Conservation (phyloP, 2,329 filamentous ascomycete species). For the Diaporthe citrichinensis region DNA sequence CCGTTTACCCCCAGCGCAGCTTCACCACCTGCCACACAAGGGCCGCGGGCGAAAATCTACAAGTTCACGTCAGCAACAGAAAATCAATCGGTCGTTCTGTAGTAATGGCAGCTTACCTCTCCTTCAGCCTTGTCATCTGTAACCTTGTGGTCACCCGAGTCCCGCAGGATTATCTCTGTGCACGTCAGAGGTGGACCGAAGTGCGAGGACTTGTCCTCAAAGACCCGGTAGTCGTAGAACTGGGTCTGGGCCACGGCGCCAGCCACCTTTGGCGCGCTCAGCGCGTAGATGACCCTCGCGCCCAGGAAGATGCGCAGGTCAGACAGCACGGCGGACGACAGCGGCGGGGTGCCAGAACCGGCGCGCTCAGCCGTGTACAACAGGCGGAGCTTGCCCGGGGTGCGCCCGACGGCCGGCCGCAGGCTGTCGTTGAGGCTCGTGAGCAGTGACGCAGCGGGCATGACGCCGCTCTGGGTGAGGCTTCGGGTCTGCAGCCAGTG, state of each 20-base stretch:
- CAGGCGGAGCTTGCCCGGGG: slow-evolving; percentile 82
- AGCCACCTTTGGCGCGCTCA: slow-evolving; percentile 86
- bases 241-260: slow-evolving; percentile 91
- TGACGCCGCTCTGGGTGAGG: slow-evolving; percentile 78
- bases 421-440: slow-evolving; percentile 73
- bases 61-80: slow-evolving; percentile 39
- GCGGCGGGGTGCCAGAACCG: slow-evolving; percentile 71
- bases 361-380: slow-evolving; percentile 84
- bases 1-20: slow-evolving; percentile 74
- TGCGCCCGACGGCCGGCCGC: slow-evolving; percentile 70
- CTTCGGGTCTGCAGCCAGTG: slow-evolving; percentile 80
- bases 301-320: slow-evolving; percentile 87
- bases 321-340: slow-evolving; percentile 80
- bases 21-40: slow-evolving; percentile 79
- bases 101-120: slow-evolving; percentile 67
- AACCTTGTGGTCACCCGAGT: slow-evolving; percentile 72
- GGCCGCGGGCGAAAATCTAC: slow-evolving; percentile 79
- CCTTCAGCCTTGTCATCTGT: slow-evolving; percentile 74
- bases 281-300: slow-evolving; percentile 85
- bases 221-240: slow-evolving; percentile 85
- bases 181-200: slow-evolving; percentile 87
- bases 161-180: slow-evolving; percentile 82
- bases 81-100: background rate
- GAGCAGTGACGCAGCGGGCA: slow-evolving; percentile 77
- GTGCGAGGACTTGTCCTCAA: slow-evolving; percentile 66